These are phyloP conservation scores for Lachnellula subtilissima DNA, from an alignment of 2,329 filamentous ascomycete species.

Conservation along the genomic window DNA sequence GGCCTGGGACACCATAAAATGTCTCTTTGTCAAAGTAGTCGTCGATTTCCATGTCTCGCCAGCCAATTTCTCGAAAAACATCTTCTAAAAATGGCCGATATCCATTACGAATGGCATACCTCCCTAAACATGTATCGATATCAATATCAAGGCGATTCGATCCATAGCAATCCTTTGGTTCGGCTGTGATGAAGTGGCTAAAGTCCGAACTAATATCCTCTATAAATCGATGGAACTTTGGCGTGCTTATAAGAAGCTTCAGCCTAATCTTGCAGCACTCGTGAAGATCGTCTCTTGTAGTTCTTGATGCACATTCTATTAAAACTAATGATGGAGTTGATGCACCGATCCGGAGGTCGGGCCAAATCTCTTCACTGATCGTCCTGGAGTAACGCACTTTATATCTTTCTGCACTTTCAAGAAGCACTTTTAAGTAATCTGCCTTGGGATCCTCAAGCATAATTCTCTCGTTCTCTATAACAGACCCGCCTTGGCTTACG, in stretches of 20 bases:
- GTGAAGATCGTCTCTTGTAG: background rate
- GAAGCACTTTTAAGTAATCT: background rate
- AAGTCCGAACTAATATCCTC: background rate
- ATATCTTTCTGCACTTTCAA: background rate
- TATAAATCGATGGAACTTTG: background rate
- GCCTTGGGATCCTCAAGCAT: background rate
- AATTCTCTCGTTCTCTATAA: background rate
- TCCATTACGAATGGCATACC: background rate
- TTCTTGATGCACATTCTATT: background rate
- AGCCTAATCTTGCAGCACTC: background rate
- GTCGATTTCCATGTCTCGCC: background rate
- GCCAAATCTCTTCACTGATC: too few relatives aligned
- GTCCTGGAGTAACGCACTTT: too few relatives aligned
- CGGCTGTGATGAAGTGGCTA: background rate
- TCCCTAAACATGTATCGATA: background rate
- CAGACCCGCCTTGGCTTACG: rapidly evolving
- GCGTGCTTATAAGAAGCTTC: background rate
- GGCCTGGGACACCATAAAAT: background rate
- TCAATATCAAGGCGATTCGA: background rate
- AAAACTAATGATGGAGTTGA: too few relatives aligned
- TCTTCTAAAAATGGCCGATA: background rate
- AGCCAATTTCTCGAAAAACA: background rate
- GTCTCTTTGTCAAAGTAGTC: background rate
- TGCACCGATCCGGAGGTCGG: too few relatives aligned
- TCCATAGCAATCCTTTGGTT: background rate